phyloP scores from a whole-genome alignment of 805 yeast genomes.

The Candida nonsorbophila region DNA sequence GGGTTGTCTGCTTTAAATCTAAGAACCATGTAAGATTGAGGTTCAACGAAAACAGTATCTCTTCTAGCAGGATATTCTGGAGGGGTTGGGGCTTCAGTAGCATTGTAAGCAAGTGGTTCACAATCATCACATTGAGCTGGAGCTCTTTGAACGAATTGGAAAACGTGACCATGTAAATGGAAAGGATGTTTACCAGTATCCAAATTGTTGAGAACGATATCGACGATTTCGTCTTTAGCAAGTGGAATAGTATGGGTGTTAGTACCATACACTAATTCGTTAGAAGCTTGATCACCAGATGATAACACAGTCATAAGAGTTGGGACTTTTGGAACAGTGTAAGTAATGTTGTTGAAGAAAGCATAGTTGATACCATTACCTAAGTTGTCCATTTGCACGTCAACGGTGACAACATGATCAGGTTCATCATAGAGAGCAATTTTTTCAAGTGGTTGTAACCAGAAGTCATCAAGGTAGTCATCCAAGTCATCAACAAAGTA shows the following conservation, averaged over 20 bases:
- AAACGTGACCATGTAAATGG: constrained; percentile 92
- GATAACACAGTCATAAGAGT: constrained; percentile 72
- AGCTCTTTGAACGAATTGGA: constrained; percentile 79
- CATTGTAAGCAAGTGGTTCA: constrained; percentile 45
- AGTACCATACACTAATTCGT: constrained; percentile 63
- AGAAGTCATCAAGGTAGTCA: constrained; percentile 39
- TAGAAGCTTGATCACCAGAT: constrained; percentile 56
- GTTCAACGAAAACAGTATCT: constrained; percentile 74
- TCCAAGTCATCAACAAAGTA: constrained; percentile 37
- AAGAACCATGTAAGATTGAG: constrained; percentile 79
- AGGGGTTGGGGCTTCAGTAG: constrained; percentile 17
- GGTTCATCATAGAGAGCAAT: constrained; percentile 56
- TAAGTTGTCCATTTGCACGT: constrained; percentile 80
- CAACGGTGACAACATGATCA: constrained; percentile 63
- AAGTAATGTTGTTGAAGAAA: constrained; percentile 87
- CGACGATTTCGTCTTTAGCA: constrained; percentile 61
- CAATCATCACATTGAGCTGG: constrained; percentile 50
- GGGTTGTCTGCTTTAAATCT: constrained; percentile 93
- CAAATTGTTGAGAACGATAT: constrained; percentile 75
- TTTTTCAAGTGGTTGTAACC: constrained; percentile 22
- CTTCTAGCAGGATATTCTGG: constrained; percentile 80
- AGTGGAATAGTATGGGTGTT: constrained; percentile 75
- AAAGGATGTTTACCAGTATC: constrained; percentile 96
- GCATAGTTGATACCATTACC: constrained; percentile 89
- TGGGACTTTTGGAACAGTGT: constrained; percentile 79